A percentile compares a stretch with the other conserved stretches of the same genome.
Evolutionary conservation across 371 early-diverging fungal genomes (phyloP).

Genomic region (Mortierella sp.): DNA sequence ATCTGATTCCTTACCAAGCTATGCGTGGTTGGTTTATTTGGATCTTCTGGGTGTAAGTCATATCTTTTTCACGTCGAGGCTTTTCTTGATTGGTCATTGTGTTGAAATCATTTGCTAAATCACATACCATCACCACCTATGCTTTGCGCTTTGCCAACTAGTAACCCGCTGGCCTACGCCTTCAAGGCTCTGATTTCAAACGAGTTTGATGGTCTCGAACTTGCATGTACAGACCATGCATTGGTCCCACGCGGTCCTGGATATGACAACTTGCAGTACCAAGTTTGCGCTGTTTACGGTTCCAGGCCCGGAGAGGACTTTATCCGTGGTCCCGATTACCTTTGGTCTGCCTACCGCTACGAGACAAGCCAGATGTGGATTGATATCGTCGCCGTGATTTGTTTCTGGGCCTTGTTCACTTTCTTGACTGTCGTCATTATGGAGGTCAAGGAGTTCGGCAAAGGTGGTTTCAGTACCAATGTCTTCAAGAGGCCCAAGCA

Average conservation of each 20-base stretch:
- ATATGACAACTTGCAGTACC: conserved; percentile 65
- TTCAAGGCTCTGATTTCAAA: conserved; percentile 77
- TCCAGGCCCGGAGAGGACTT: conserved; percentile 61
- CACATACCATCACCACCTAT: background rate
- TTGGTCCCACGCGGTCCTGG: conserved; percentile 69
- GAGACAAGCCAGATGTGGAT: conserved; percentile 58
- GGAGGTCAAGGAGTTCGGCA: conserved; percentile 62
- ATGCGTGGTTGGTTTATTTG: conserved; percentile 81
- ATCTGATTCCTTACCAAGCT: conserved; percentile 69
- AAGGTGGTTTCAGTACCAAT: conserved; percentile 64
- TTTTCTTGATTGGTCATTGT: background rate
- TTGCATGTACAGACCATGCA: conserved; percentile 62
- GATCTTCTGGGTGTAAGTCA: conserved; percentile 72
- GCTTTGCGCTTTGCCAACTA: background rate
- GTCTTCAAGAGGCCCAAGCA: conserved; percentile 56
- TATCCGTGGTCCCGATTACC: conserved; percentile 71
- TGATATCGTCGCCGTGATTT: conserved; percentile 58
- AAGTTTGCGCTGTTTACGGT: conserved; percentile 73
- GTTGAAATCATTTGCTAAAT: background rate
- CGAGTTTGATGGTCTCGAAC: conserved; percentile 72
- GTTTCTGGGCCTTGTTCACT: conserved; percentile 62
- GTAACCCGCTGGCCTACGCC: conserved; percentile 77
- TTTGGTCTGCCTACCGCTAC: conserved; percentile 58
- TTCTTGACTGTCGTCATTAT: conserved; percentile 52
- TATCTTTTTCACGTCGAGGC: background rate